Base-by-base conservation (phyloP, 129 eudicot species). In the Flaveria brownii region DNA sequence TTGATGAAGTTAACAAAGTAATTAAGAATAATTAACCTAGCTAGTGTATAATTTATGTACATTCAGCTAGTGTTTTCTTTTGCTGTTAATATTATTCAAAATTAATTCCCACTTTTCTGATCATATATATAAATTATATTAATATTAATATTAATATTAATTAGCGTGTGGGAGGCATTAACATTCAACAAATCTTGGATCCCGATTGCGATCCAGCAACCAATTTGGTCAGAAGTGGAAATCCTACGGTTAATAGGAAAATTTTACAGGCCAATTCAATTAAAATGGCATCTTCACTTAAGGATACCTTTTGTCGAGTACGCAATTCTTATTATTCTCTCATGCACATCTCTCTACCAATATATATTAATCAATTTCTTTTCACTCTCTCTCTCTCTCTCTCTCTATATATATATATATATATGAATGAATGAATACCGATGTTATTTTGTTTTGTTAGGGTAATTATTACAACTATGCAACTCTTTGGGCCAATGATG, bases 121-220 rank as follows among this genome's bases (percentile, higher is more conserved):
- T 30, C 49, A 36, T 36, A 7, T 12, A 45, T 9, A 45, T 36
- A 46, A 2, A 20, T 20, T n/a, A n/a, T n/a, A 25, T 25, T 28
- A 4, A 14, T 51, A n/a, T 54, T 16, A 13, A 57, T 30, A 60
- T 36, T 54, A 1, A 33, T 33, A 33, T 33, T 33, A 33, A 4
- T 36, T 36, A 83, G 82, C 75, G 78, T 78, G 78, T 72, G 16
- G 63, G 67, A 45, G 71, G 5, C 61, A 66, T 79, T 45, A 79
- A 79, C 67, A 72, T 79, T 42, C 78, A 79, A 72, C 83, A 83
- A 17, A 71, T 83, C 49, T 78, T 83, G 75, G 78, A 83, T 68
- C 86, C 86, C 23, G 57, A 75, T 62, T 83, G 86, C 30, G 79
- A 77, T 41, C 43, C 77, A 33, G 71, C 78, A 41, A 76, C 81